Evolutionary conservation across 495 filamentous ascomycete species (phyloP), one percentile per base, ranked within the genome.

Genomic region (Baudoinia panamericana): DNA sequence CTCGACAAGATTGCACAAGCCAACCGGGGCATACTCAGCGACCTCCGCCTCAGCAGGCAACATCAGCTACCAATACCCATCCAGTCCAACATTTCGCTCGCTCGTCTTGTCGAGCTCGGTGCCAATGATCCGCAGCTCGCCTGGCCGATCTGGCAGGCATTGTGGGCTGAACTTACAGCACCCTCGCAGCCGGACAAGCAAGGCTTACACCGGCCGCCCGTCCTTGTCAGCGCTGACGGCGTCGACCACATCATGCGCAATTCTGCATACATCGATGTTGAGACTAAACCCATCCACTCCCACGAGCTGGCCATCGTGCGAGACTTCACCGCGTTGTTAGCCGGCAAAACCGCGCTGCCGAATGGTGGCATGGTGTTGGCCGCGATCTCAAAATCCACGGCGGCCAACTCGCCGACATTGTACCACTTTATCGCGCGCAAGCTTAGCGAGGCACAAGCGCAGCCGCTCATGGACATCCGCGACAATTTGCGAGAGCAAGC

Each of bases 291-390:
- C 15, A 81, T 97, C 52, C 90, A 97, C 67, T 70, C 90, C 13
- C 84, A 93, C 62, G 78, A 94, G 53, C 69, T 97, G 21, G 68
- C 72, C 6, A 66, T 93, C 27, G 68, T 90, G 18, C 67, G 71
- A n/a, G 70, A 79, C 39, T 95, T 92, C 63, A 54, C 80, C 18
- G 72, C 76, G 10, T 66, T 76, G 41, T 67, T 97, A 9, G 64
- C 67, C 41, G 82, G 82, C 23, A 52, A 54, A 36, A 53, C 45
- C 2, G 30, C 53, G 19, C 70, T 96, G 32, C 67, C 76, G 15
- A 84, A 84, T 52, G 88, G 90, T 40, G 86, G 85, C 41, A 67
- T 76, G 18, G 62, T 96, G 10, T 60, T 93, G 6, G 84, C 78
- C 42, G 73, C 86, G 26, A 82, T 76, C 21, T 75, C 69, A 20